phyloP scores from a whole-genome alignment of 1,284 basidiomycete genomes.

The Microbotryum lychnidis-dioicae region DNA sequence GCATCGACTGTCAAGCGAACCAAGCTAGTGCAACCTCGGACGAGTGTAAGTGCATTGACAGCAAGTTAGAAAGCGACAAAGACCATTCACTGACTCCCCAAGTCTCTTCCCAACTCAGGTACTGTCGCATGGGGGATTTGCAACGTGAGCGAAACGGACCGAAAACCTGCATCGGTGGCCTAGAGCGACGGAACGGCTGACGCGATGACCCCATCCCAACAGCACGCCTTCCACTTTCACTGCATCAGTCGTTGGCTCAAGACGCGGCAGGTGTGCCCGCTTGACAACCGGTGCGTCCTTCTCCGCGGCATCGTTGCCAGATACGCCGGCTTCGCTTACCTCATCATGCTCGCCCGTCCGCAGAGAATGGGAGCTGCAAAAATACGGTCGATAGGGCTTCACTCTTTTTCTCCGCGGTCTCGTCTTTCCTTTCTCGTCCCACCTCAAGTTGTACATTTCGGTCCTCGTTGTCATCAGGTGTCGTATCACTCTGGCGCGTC shows the following conservation, averaged over 20 bases:
- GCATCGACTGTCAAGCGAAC: constrained; percentile 99
- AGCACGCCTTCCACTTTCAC: constrained; percentile 99
- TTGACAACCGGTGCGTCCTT: constrained; percentile 66
- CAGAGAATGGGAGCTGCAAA: constrained; percentile 80
- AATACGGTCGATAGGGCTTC: constrained; percentile 49
- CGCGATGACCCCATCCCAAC: constrained; percentile 2
- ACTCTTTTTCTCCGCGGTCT: no score
- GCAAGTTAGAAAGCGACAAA: background rate
- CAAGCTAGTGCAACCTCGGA: constrained; percentile 93
- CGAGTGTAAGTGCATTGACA: constrained; percentile 53
- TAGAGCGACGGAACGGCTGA: background rate
- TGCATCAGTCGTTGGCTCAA: constrained; percentile 99
- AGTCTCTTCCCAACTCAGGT: constrained; percentile 12
- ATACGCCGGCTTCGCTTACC: background rate
- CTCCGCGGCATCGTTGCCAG: background rate
- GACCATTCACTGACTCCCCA: background rate
- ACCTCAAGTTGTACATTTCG: no score
- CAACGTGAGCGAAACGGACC: constrained; percentile 59
- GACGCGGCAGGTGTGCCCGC: constrained; percentile 94
- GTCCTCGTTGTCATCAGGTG: no score
- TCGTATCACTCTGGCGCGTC: no score
- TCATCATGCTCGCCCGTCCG: background rate
- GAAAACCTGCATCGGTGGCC: background rate
- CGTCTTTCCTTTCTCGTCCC: no score
- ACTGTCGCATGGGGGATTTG: constrained; percentile 99